A percentile compares a stretch with the other conserved stretches of the same genome.
Conservation (phyloP, 257 asterid genomes). For the Catharanthus roseus region DNA sequence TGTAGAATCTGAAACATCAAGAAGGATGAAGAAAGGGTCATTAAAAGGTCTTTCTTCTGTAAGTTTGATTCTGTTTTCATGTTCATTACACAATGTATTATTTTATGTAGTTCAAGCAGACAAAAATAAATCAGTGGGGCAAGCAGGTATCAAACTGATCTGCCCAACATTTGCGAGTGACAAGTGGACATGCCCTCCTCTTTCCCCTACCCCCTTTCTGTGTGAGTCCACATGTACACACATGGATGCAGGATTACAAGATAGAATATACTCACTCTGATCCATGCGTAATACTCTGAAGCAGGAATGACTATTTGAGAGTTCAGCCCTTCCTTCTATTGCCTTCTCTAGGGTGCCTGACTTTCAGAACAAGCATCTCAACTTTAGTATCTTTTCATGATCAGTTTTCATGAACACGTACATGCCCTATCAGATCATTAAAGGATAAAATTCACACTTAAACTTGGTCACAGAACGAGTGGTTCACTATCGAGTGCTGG, state of each 20-base stretch:
- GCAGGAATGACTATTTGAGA: constrained; percentile 9
- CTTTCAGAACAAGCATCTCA: background rate
- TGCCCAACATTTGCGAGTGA: background rate
- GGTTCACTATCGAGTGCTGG: background rate
- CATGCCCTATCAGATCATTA: background rate
- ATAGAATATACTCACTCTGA: constrained; percentile 41
- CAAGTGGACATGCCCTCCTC: background rate
- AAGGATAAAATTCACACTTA: background rate
- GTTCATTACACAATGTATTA: background rate
- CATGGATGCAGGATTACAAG: too few species aligned
- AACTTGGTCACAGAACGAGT: too few species aligned
- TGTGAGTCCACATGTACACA: background rate
- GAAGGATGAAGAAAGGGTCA: constrained; percentile 23
- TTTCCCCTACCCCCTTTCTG: background rate
- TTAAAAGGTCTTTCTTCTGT: background rate
- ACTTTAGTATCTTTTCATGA: background rate
- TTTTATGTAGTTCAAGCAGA: background rate
- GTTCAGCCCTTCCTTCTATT: constrained; percentile 20
- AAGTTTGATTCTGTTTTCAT: constrained; percentile 12
- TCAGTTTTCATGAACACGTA: background rate
- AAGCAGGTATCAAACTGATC: background rate
- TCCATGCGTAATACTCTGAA: constrained; percentile 45
- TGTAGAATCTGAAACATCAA: constrained; percentile 69
- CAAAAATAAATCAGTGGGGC: background rate
- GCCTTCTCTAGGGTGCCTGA: constrained; percentile 27